A percentile compares a stretch with the other conserved stretches of the same genome.
These are phyloP conservation scores for Parascedosporium putredinis DNA, from an alignment of 2,329 filamentous ascomycete species.

Conservation along the genomic window DNA sequence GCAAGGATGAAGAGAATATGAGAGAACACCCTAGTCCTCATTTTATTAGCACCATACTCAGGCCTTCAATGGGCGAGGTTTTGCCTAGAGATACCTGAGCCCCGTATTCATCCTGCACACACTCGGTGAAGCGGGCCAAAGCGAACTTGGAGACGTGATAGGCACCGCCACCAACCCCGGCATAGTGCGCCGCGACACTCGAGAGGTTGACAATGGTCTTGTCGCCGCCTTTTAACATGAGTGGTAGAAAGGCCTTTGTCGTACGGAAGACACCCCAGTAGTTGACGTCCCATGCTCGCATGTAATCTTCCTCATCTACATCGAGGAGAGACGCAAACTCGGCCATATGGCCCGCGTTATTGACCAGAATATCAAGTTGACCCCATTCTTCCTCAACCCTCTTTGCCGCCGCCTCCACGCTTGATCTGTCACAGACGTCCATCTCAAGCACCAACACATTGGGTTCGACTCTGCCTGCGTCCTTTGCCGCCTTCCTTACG, in stretches of 20 bases:
- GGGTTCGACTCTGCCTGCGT: slow-evolving; percentile 19
- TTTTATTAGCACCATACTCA: not conserved
- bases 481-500: slow-evolving; percentile 23
- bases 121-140: slow-evolving; percentile 37
- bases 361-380: slow-evolving; percentile 29
- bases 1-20: slow-evolving; percentile 29
- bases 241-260: slow-evolving; percentile 36
- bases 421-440: slow-evolving; percentile 24
- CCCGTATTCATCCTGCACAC: slow-evolving; percentile 33
- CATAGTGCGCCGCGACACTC: slow-evolving; percentile 30
- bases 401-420: slow-evolving; percentile 20
- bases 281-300: slow-evolving; percentile 38
- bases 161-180: slow-evolving; percentile 23
- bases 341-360: slow-evolving; percentile 33
- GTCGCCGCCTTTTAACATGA: slow-evolving; percentile 23
- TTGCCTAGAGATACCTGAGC: not conserved
- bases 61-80: not conserved
- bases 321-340: slow-evolving; percentile 23
- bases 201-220: slow-evolving; percentile 37
- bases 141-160: slow-evolving; percentile 41
- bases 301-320: slow-evolving; percentile 32
- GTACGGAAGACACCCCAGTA: slow-evolving; percentile 36
- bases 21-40: slow-evolving; percentile 24
- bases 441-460: slow-evolving; percentile 28
- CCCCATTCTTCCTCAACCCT: slow-evolving; percentile 19